Evolutionary conservation across 371 early-diverging fungal genomes (phyloP).

Genomic region (Syncephalastrum sp.): DNA sequence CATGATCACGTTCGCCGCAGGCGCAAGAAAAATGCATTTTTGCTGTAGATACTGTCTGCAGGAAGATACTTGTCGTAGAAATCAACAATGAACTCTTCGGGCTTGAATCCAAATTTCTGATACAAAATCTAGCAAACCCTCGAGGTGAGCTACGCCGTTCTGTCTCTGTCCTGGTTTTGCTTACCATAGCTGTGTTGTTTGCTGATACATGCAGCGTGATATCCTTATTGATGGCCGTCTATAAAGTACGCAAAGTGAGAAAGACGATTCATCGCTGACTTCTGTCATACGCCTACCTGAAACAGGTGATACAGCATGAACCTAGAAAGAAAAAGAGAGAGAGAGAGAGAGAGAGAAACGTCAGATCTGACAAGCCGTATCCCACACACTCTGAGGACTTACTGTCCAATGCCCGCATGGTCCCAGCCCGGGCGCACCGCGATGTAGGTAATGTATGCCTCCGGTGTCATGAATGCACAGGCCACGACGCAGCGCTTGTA

Average conservation of each 20-base stretch:
- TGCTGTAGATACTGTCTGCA: conserved; percentile 69
- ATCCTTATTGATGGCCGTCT: conserved; percentile 72
- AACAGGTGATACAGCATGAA: conserved; percentile 87
- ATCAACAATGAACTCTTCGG: conserved; percentile 86
- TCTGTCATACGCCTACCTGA: conserved; percentile 47
- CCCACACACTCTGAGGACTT: conserved; percentile 19
- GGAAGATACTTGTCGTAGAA: conserved; percentile 95
- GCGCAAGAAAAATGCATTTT: conserved; percentile 88
- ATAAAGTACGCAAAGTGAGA: neutral
- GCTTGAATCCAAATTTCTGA: conserved; percentile 94
- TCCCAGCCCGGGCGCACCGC: conserved; percentile 89
- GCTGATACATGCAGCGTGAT: conserved; percentile 93
- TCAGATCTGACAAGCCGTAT: neutral
- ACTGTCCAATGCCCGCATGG: conserved; percentile 80
- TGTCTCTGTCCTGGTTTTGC: neutral
- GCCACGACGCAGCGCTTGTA: conserved; percentile 82
- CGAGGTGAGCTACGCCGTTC: neutral
- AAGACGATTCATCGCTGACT: neutral
- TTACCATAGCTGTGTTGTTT: conserved; percentile 91
- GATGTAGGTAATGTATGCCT: conserved; percentile 90
- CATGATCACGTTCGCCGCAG: conserved; percentile 56
- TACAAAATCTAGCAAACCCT: conserved; percentile 70
- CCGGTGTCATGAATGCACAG: conserved; percentile 93
- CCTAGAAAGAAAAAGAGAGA: conserved; percentile 21
- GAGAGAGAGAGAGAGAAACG: neutral